phyloP scores from a whole-genome alignment of 31 red algal species.

The Asparagopsis taxiformis region DNA sequence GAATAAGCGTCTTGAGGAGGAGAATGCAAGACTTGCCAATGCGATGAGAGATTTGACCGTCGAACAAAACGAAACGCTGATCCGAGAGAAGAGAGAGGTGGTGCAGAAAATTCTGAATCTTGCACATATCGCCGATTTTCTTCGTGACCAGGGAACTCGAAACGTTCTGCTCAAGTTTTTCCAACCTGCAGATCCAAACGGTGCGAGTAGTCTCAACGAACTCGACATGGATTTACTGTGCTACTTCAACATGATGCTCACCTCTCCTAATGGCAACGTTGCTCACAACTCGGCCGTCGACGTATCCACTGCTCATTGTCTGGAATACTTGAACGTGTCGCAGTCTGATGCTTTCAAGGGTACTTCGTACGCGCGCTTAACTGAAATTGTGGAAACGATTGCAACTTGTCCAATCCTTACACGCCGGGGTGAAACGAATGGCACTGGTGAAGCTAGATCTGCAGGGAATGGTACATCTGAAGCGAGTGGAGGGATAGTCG shows the following conservation, averaged over 20 bases:
- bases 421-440: constrained; percentile 27
- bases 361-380: constrained; percentile 59
- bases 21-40: background rate
- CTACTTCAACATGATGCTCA: constrained; percentile 93
- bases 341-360: constrained; percentile 70
- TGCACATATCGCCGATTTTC: constrained; percentile 69
- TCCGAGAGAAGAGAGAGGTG: constrained; percentile 18
- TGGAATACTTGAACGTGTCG: constrained; percentile 60
- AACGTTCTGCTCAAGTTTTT: constrained; percentile 51
- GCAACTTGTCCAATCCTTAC: constrained; percentile 65
- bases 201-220: background rate
- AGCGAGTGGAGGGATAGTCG: no score
- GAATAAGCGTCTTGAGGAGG: background rate
- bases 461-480: no score
- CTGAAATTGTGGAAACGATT: constrained; percentile 61
- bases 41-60: constrained; percentile 14
- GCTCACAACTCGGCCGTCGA: constrained; percentile 65
- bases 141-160: constrained; percentile 49
- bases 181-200: background rate
- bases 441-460: no score
- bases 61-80: constrained; percentile 7
- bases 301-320: constrained; percentile 68
- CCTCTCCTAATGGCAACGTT: constrained; percentile 81
- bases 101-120: constrained; percentile 55
- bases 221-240: constrained; percentile 70